Base-by-base conservation (phyloP, 1,284 basidiomycete genomes). In the Cerioporus squamosus region DNA sequence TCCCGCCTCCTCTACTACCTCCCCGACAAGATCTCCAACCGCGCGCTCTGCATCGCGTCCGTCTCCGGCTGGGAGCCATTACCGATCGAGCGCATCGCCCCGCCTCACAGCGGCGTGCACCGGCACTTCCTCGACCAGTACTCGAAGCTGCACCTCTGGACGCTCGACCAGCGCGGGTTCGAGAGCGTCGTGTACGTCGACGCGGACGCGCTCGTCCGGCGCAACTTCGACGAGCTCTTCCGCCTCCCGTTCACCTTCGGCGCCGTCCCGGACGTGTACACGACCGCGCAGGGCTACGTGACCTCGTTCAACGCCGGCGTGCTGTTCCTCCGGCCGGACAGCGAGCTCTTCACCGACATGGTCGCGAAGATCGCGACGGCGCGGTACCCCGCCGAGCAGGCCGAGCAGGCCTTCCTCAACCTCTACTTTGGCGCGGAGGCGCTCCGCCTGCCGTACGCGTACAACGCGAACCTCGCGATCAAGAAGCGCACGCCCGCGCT, bases 371-470 rank as follows among this genome's bases (percentile, higher is more conserved):
- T 81, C 20, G 71, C 73, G 45, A 66, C 55, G 1, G 76, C 78
- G 14, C 61, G 57, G 22, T 80, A 72, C 64, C 75, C 73, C 9
- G 69, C 66, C 4, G 54, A 62, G 7, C 67, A 77, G 49, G 79
- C 77, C 3, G 79, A 81, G 61, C 79, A 81, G 66, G 70, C 76
- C 15, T 81, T 79, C 67, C 67, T 81, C 22, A 81, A 81, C 65
- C 64, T 75, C 22, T 80, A 77, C 63, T 81, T 77, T 55, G 75
- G 72, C 2, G 67, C 72, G 33, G 72, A 73, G 44, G 74, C 65
- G 20, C 59, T 77, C 22, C 70, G 75, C 14, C 68, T 81, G 5
- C 79, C 79, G 3, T 78, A 77, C 63, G 73, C 74, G 36, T 81
- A 81, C 66, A 80, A 80, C 65, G 77, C 71, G 53, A 80, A 80